Evolutionary conservation across 2,329 filamentous ascomycete genomes (phyloP), one percentile per base, ranked within the genome.

Genomic region (Dactylellina parvicollis): DNA sequence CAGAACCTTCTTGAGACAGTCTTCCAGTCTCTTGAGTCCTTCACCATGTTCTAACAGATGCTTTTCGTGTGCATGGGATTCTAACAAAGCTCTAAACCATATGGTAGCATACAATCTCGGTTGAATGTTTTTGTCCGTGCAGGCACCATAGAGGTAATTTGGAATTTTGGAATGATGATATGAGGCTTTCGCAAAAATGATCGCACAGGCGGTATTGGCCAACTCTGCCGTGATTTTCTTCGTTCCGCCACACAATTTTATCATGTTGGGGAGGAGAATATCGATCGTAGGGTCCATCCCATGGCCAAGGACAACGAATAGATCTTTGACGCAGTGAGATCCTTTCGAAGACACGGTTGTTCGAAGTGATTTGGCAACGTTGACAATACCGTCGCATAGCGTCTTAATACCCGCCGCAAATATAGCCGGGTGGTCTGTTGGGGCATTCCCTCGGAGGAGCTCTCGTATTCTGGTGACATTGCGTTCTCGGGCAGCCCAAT

Each of bases 201-300:
- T 87, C 76, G 95, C 89, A n/a, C 96, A 89, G 0, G 91, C 92
- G 14, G 83, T 80, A 78, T 96, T 93, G 57, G 91, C 94, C 75
- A 90, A 89, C 78, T 96, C 89, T 0, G 92, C 92, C 66, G 87
- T 89, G 76, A 99, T 96, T 80, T 96, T 96, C 81, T 99, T 99
- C 50, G 94, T 96, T 22, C 89, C 89, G 8, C 89, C 92, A 76
- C 90, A 93, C 75, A 97, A 86, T 81, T 96, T 97, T 82, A 98
- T 88, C 77, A 97, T 87, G 26, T 88, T 90, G 79, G 96, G 92
- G 82, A 98, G 87, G 20, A 97, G 84, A 55, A 97, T 87, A 81
- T 98, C 94, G 5, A 95, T 90, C 88, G 96, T 91, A 9, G 90
- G 86, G 78, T 98, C 94, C 78, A 97, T 88, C 40, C 86, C 89